Evolutionary conservation across 1,284 basidiomycete genomes (phyloP).

Genomic region (Fomitopsis palustris): DNA sequence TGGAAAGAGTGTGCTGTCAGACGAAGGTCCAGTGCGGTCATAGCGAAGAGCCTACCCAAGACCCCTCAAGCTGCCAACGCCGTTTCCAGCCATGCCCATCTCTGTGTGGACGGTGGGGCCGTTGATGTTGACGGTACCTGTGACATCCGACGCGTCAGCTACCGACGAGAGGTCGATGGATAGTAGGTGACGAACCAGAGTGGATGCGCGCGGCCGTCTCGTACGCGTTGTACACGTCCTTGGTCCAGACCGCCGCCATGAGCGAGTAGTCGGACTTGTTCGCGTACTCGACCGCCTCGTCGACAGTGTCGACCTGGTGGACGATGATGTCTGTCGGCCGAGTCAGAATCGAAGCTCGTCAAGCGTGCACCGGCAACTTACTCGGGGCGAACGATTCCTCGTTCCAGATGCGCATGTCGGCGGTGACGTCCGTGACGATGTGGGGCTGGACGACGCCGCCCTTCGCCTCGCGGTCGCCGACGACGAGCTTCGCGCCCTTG

Average conservation of each 20-base stretch:
- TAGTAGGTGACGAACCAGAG: constrained; percentile 31
- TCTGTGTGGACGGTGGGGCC: constrained; percentile 29
- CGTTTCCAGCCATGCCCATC: constrained; percentile 13
- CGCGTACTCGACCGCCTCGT: constrained; percentile 50
- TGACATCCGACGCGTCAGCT: background rate
- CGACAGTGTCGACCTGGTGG: constrained; percentile 40
- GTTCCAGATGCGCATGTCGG: constrained; percentile 49
- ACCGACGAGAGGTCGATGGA: background rate
- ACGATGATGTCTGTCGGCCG: constrained; percentile 38
- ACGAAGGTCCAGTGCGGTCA: background rate
- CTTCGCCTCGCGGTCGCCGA: constrained; percentile 40
- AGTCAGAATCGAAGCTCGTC: background rate
- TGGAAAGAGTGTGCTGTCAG: constrained; percentile 15
- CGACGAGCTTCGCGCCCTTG: constrained; percentile 48
- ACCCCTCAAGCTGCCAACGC: constrained; percentile 13
- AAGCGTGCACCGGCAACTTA: constrained; percentile 18
- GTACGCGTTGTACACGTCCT: constrained; percentile 42
- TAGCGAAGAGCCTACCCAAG: constrained; percentile 25
- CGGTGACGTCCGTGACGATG: constrained; percentile 43
- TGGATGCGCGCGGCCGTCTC: constrained; percentile 46
- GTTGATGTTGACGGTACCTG: constrained; percentile 42
- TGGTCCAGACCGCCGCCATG: constrained; percentile 50
- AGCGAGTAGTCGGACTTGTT: constrained; percentile 56
- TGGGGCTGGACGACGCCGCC: constrained; percentile 52
- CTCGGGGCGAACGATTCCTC: constrained; percentile 61